A percentile compares a stretch with the other conserved stretches of the same genome.
Conservation (phyloP, 495 filamentous ascomycete genomes). For the Thermochaetoides thermophila region DNA sequence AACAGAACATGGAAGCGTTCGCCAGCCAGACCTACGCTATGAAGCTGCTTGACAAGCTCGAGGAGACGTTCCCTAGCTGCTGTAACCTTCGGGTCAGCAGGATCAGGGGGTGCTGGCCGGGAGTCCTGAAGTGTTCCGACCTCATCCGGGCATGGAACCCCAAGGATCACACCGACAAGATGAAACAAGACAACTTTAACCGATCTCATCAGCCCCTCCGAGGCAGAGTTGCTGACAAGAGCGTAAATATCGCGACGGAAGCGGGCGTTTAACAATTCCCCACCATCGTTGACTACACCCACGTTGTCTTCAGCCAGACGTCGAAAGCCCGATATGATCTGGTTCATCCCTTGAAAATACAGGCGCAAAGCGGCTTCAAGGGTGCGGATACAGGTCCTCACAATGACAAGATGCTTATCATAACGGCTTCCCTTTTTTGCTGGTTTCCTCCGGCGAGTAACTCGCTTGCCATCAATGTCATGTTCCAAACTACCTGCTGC, state of each 20-base stretch:
- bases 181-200: slow-evolving; percentile 38
- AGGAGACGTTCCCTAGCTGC: slow-evolving; percentile 39
- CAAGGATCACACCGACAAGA: slow-evolving; percentile 41
- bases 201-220: slow-evolving; percentile 35
- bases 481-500: too few relatives aligned
- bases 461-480: neutral
- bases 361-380: slow-evolving; percentile 35
- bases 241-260: slow-evolving; percentile 49
- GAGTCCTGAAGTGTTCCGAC: slow-evolving; percentile 5
- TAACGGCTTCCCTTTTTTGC: slow-evolving; percentile 10
- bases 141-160: slow-evolving; percentile 24
- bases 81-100: slow-evolving; percentile 15
- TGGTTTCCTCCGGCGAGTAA: neutral
- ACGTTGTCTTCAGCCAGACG: slow-evolving; percentile 6
- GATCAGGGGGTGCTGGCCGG: slow-evolving; percentile 10
- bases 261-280: slow-evolving; percentile 29
- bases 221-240: slow-evolving; percentile 49
- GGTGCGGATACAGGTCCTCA: slow-evolving; percentile 32
- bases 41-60: slow-evolving; percentile 43
- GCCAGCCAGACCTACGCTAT: slow-evolving; percentile 59
- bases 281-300: slow-evolving; percentile 9
- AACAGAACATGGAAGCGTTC: slow-evolving; percentile 63
- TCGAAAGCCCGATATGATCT: slow-evolving; percentile 26
- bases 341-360: slow-evolving; percentile 33
- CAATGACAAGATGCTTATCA: slow-evolving; percentile 23